Conservation (phyloP, 2,329 filamentous ascomycete species). For the Aaosphaeria arxii region DNA sequence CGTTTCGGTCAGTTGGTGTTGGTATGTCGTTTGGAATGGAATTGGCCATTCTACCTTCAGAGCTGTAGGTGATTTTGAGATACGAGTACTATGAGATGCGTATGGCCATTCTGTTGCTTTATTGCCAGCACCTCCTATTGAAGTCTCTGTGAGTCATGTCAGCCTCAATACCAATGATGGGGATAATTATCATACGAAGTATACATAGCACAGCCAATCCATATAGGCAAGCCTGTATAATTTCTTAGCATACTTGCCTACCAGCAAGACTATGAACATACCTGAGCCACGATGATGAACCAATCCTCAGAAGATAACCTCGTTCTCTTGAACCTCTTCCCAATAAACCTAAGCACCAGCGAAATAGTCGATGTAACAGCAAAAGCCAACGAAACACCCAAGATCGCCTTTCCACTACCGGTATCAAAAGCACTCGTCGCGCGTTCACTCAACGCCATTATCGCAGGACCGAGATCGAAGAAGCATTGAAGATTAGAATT, state of each 20-base stretch:
- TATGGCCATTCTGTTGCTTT: too few species aligned
- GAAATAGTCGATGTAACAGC: slow-evolving; percentile 5
- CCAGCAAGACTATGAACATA: not conserved
- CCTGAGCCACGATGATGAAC: slow-evolving; percentile 8
- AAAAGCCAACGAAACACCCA: slow-evolving; percentile 5
- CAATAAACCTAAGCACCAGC: slow-evolving; percentile 6
- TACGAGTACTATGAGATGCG: too few species aligned
- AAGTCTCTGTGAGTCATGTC: too few species aligned
- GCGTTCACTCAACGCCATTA: not conserved
- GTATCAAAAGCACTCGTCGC: not conserved
- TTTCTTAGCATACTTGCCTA: not conserved
- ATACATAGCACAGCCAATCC: too few species aligned
- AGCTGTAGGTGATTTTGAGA: too few species aligned
- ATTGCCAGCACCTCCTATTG: too few species aligned
- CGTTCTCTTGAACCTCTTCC: slow-evolving; percentile 5
- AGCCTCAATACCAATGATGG: not conserved
- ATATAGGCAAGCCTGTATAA: too few species aligned
- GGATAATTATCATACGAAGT: too few species aligned
- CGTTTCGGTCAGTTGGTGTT: too few species aligned
- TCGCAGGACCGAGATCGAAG: not conserved
- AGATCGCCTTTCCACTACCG: not conserved
- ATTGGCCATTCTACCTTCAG: too few species aligned
- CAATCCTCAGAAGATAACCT: slow-evolving; percentile 4
- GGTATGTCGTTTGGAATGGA: too few species aligned
- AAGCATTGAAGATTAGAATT: too few species aligned